A percentile compares a stretch with the other conserved stretches of the same genome.
These are phyloP conservation scores for Discostella pseudostelligera DNA, from an alignment of 108 stramenopile genomes.

Conservation along the genomic window DNA sequence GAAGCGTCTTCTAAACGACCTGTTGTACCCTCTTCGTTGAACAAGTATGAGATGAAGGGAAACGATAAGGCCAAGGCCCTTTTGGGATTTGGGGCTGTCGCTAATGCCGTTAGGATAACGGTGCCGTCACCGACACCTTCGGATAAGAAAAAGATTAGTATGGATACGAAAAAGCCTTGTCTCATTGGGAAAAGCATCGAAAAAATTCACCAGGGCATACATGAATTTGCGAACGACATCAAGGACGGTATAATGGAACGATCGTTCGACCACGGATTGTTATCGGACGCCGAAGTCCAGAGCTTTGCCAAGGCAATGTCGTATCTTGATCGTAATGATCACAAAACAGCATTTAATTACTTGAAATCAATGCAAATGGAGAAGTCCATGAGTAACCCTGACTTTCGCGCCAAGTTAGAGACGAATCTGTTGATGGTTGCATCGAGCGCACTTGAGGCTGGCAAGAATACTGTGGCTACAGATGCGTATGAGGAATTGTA, in stretches of 20 bases:
- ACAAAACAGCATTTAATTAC: slow-evolving; percentile 41
- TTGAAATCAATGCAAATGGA: slow-evolving; percentile 12
- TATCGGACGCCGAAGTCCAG: background rate
- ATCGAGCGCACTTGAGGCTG: slow-evolving; percentile 18
- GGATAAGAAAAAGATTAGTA: background rate
- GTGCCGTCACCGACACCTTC: slow-evolving; percentile 1
- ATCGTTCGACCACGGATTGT: background rate
- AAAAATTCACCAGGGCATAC: background rate
- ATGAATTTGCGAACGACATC: background rate
- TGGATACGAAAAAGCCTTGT: too few relatives aligned
- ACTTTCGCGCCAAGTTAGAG: slow-evolving; percentile 26
- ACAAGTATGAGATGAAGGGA: slow-evolving; percentile 9
- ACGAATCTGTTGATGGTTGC: slow-evolving; percentile 30
- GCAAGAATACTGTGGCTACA: slow-evolving; percentile 29
- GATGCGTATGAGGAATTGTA: slow-evolving; percentile 37
- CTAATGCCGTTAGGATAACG: background rate
- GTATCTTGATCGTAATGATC: slow-evolving; percentile 38
- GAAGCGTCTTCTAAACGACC: background rate
- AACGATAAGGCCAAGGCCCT: slow-evolving; percentile 17
- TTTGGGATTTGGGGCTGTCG: slow-evolving; percentile 12
- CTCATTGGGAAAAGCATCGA: background rate
- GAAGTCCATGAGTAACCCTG: slow-evolving; percentile 7
- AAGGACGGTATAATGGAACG: background rate
- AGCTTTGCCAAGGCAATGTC: slow-evolving; percentile 21
- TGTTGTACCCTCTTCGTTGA: too few relatives aligned